Evolutionary conservation across 371 early-diverging fungal species (phyloP), one percentile per base, ranked within the genome.

Genomic region (Entomophthora muscae): DNA sequence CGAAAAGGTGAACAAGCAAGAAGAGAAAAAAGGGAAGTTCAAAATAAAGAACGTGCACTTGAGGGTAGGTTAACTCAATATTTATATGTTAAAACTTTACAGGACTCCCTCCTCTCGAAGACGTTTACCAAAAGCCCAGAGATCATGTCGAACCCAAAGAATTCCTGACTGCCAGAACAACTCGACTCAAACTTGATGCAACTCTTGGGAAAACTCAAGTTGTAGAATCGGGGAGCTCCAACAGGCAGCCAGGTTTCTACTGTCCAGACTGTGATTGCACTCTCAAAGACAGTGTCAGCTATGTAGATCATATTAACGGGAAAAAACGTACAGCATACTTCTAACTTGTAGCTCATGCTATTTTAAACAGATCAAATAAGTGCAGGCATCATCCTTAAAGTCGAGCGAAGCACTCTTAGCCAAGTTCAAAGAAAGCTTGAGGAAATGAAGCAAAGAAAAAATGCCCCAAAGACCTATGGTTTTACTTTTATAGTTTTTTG

Each of bases 291-390:
- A 89, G 85, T 67, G 78, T 83, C 29, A 83, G 79, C 33, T 95
- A 83, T 61, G 72, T 93, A 65, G 94, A 93, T 68, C 94, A 95
- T 65, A 83, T 90, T 64, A 95, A 93, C 70, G 91, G 93, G 54
- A 77, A 78, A 67, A 86, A 89, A 64, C 95, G 86, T 86, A 74
- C 68, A 79, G 71, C 13, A 0, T 13, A 13, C 22, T 27, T 42
- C 17, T 32, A 22, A 26, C 12, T 24, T 57, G 5, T 33, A 29
- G 24, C 10, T 61, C 22, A 32, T 3, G 31, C 23, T 33, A 21
- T 61, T n/a, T 2, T 61, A 22, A 21, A 33, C 63, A 78, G 78
- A 89, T 73, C 80, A 83, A 65, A 75, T 74, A 54, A 77, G 78
- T 63, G 67, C 90, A 22, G 90, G 91, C 33, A 75, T 85, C 63